Conservation (phyloP, 148 eudicot species). For the Arbutus unedo region DNA sequence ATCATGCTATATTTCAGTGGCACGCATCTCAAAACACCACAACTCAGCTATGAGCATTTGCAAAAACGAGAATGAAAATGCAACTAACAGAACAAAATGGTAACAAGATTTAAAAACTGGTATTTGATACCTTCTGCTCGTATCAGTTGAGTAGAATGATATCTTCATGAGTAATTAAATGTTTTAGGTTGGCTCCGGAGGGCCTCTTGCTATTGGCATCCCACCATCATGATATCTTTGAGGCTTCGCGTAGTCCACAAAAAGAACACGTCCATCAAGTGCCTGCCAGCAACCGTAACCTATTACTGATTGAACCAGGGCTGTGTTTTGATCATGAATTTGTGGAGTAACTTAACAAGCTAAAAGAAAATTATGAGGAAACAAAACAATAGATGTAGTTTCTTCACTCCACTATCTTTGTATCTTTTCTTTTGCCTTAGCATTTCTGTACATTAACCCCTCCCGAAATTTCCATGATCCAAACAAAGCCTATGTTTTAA, state of each 20-base stretch:
- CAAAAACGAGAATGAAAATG: not conserved
- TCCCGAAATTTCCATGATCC: not conserved
- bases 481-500: not conserved
- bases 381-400: not conserved
- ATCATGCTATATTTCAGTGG: not conserved
- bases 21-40: not conserved
- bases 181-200: slow-evolving; percentile 45
- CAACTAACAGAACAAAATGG: not conserved
- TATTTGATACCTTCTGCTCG: not conserved
- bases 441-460: no score
- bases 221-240: slow-evolving; percentile 22
- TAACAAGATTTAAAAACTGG: not conserved
- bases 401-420: not conserved
- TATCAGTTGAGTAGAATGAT: not conserved
- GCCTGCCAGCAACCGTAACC: slow-evolving; percentile 35
- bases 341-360: not conserved
- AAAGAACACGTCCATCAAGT: slow-evolving; percentile 58
- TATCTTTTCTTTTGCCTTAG: not conserved
- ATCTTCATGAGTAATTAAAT: slow-evolving; percentile 4
- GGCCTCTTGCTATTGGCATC: slow-evolving; percentile 74
- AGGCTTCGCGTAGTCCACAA: slow-evolving; percentile 67
- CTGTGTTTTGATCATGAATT: not conserved
- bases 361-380: not conserved
- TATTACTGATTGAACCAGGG: not conserved
- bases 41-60: not conserved